Conservation (phyloP, 2,329 filamentous ascomycete genomes). For the Teratosphaeria gauchensis region DNA sequence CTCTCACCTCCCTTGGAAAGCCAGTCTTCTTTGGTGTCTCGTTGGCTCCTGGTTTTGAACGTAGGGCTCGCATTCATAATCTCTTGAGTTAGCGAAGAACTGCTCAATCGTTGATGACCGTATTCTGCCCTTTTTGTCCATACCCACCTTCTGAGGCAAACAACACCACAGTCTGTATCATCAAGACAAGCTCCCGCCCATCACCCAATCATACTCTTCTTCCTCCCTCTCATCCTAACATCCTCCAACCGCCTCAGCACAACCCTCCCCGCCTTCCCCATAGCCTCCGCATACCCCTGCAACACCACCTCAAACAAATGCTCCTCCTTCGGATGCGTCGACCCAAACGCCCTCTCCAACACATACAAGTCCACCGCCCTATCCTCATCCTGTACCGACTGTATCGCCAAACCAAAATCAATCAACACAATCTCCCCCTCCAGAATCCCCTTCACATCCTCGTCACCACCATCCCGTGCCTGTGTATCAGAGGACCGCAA, state of each 20-base stretch:
- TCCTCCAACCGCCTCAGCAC: slow-evolving; percentile 81
- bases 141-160: background rate
- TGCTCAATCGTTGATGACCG: background rate
- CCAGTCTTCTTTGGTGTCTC: too few relatives aligned
- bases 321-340: slow-evolving; percentile 84
- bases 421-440: slow-evolving; percentile 79
- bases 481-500: slow-evolving; percentile 35
- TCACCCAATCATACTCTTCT: slow-evolving; percentile 93
- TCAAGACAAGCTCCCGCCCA: background rate
- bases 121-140: background rate
- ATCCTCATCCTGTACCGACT: slow-evolving; percentile 79
- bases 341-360: slow-evolving; percentile 84
- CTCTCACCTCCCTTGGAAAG: background rate
- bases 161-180: background rate
- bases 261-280: slow-evolving; percentile 55
- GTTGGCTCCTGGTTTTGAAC: background rate
- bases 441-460: slow-evolving; percentile 18
- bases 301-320: slow-evolving; percentile 72
- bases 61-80: too few relatives aligned
- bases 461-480: background rate
- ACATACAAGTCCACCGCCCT: slow-evolving; percentile 94
- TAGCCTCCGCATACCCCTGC: slow-evolving; percentile 63
- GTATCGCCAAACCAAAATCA: slow-evolving; percentile 83
- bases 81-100: background rate
- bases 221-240: slow-evolving; percentile 84